Conservation (phyloP, 2,329 filamentous ascomycete species). For the Ascochyta pisi region DNA sequence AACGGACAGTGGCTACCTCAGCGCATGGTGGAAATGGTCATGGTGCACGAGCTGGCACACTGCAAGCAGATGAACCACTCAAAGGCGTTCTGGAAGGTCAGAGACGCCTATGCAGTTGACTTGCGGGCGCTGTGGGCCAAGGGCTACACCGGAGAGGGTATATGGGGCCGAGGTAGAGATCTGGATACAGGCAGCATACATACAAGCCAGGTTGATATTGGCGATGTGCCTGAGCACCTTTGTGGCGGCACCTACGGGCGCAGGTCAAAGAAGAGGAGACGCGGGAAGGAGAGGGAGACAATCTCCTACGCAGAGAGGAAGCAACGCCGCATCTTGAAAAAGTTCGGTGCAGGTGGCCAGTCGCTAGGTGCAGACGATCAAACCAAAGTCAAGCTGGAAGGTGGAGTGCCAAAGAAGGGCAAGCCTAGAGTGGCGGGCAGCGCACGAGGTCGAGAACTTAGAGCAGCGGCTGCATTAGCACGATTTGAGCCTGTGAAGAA, state of each 20-base stretch:
- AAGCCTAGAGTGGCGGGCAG: constrained; percentile 79
- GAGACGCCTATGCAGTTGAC: constrained; percentile 74
- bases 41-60: constrained; percentile 91
- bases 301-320: constrained; percentile 75
- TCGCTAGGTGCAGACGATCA: constrained; percentile 73
- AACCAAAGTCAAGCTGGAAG: constrained; percentile 70
- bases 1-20: constrained; percentile 77
- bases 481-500: constrained; percentile 66
- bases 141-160: constrained; percentile 78
- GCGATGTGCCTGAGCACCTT: constrained; percentile 63
- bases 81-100: constrained; percentile 78
- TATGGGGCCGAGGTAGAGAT: constrained; percentile 77
- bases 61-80: constrained; percentile 94
- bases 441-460: constrained; percentile 74
- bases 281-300: constrained; percentile 52
- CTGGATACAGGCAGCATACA: constrained; percentile 57
- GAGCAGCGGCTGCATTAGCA: constrained; percentile 78
- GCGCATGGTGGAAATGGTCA: constrained; percentile 87
- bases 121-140: constrained; percentile 74
- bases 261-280: constrained; percentile 60
- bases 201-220: constrained; percentile 29
- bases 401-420: constrained; percentile 65
- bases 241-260: constrained; percentile 80
- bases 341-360: constrained; percentile 75
- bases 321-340: constrained; percentile 74